A percentile compares a stretch with the other conserved stretches of the same genome.
These are phyloP conservation scores for Trichophyton simii DNA, from an alignment of 2,329 filamentous ascomycete species.

Conservation along the genomic window DNA sequence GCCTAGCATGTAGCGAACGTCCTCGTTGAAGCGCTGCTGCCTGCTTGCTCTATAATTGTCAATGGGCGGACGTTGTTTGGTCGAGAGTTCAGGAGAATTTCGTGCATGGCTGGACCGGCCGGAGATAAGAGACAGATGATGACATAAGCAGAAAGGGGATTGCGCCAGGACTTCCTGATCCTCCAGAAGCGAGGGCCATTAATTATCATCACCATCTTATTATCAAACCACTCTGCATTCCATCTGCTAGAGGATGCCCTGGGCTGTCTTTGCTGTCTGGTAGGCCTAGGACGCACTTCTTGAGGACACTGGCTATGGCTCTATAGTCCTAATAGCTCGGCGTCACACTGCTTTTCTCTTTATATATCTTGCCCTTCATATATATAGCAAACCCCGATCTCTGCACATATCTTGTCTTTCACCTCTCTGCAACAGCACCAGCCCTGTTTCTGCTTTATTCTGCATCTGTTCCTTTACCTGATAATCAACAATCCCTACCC, in stretches of 20 bases:
- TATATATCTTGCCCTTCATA: neutral
- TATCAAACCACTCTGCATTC: neutral
- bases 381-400: neutral
- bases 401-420: neutral
- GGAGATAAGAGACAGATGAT: neutral
- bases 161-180: neutral
- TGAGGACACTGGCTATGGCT: neutral
- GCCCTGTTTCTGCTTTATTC: neutral
- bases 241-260: neutral
- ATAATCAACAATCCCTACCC: neutral
- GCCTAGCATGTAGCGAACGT: neutral
- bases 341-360: neutral
- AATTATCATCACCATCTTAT: neutral
- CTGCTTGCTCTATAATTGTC: neutral
- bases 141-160: constrained; percentile 1
- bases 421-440: neutral
- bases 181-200: too few species aligned
- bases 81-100: neutral
- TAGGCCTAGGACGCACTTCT: neutral
- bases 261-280: neutral
- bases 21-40: neutral
- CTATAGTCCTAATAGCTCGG: neutral
- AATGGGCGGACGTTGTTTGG: neutral
- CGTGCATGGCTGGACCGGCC: neutral
- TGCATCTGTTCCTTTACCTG: neutral